Evolutionary conservation across 2,329 filamentous ascomycete species (phyloP).

Genomic region (Cladophialophora psammophila): DNA sequence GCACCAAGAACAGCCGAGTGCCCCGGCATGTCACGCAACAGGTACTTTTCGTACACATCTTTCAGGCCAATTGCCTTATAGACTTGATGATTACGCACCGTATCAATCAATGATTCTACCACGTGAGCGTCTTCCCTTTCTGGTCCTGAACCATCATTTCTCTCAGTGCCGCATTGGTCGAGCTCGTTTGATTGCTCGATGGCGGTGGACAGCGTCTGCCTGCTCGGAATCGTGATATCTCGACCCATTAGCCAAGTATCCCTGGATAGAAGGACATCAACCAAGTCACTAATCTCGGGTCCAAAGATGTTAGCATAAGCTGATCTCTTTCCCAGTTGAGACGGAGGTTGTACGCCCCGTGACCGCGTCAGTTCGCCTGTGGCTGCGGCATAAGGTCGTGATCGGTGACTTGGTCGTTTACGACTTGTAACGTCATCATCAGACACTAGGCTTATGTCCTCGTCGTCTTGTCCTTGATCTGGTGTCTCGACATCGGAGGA

Average conservation of each 20-base stretch:
- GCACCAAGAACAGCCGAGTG: slow-evolving; percentile 61
- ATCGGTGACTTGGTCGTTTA: neutral
- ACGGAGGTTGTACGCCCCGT: slow-evolving; percentile 48
- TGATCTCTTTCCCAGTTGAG: slow-evolving; percentile 52
- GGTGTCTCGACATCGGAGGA: slow-evolving; percentile 24
- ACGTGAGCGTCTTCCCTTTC: neutral
- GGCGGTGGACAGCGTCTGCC: slow-evolving; percentile 44
- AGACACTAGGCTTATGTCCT: slow-evolving; percentile 16
- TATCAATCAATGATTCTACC: neutral
- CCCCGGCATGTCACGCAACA: slow-evolving; percentile 40
- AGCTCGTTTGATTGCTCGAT: neutral
- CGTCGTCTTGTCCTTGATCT: slow-evolving; percentile 22
- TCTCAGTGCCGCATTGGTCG: neutral
- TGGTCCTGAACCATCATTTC: neutral
- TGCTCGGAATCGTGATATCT: slow-evolving; percentile 61
- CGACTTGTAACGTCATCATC: slow-evolving; percentile 9
- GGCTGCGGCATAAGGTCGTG: neutral
- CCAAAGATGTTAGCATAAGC: slow-evolving; percentile 61
- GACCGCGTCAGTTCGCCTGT: slow-evolving; percentile 44
- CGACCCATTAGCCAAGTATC: slow-evolving; percentile 57
- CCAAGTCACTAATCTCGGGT: slow-evolving; percentile 57
- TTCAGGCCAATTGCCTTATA: slow-evolving; percentile 4
- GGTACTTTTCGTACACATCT: slow-evolving; percentile 24
- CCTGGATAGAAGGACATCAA: slow-evolving; percentile 55
- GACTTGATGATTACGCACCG: slow-evolving; percentile 16